Conservation (phyloP, 768 basidiomycete genomes). For the Leccinellum rugosiceps region DNA sequence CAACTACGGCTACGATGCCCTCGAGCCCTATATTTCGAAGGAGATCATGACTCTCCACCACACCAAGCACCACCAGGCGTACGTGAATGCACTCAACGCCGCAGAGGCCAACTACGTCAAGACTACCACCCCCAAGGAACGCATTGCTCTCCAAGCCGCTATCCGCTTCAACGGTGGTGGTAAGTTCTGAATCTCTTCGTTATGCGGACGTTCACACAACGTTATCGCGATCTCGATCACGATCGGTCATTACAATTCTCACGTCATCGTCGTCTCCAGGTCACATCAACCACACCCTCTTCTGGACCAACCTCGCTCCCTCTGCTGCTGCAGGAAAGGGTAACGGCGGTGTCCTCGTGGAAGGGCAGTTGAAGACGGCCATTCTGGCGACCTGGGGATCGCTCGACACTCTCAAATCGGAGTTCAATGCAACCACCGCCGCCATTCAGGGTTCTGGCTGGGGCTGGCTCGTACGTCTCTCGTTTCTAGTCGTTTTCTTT, state of each 20-base stretch:
- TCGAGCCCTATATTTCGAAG: slow-evolving; percentile 89
- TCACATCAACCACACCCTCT: slow-evolving; percentile 93
- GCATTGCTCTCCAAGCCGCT: slow-evolving; percentile 85
- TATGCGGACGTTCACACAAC: background rate
- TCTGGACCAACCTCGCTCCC: slow-evolving; percentile 93
- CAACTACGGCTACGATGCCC: slow-evolving; percentile 79
- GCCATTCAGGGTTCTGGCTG: slow-evolving; percentile 93
- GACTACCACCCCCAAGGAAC: slow-evolving; percentile 66
- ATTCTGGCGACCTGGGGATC: slow-evolving; percentile 64
- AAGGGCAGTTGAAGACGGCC: slow-evolving; percentile 65
- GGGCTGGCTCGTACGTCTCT: slow-evolving; percentile 79
- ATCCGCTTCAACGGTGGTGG: slow-evolving; percentile 98
- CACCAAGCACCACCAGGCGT: slow-evolving; percentile 93
- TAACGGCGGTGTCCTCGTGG: slow-evolving; percentile 53
- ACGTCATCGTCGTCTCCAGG: slow-evolving; percentile 46
- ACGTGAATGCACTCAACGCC: slow-evolving; percentile 88
- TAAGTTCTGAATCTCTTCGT: slow-evolving; percentile 33
- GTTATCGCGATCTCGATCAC: slow-evolving; percentile 14
- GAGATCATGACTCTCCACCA: slow-evolving; percentile 97
- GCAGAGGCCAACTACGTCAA: slow-evolving; percentile 77
- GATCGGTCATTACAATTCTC: no score
- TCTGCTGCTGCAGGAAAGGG: slow-evolving; percentile 50
- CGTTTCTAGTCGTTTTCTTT: slow-evolving; percentile 27
- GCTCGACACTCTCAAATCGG: slow-evolving; percentile 67
- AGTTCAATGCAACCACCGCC: slow-evolving; percentile 82